Percentiles rank a stretch among this genome's conserved stretches.
These are phyloP conservation scores for Neurospora terricola DNA, from an alignment of 495 filamentous ascomycete genomes.

Conservation along the genomic window DNA sequence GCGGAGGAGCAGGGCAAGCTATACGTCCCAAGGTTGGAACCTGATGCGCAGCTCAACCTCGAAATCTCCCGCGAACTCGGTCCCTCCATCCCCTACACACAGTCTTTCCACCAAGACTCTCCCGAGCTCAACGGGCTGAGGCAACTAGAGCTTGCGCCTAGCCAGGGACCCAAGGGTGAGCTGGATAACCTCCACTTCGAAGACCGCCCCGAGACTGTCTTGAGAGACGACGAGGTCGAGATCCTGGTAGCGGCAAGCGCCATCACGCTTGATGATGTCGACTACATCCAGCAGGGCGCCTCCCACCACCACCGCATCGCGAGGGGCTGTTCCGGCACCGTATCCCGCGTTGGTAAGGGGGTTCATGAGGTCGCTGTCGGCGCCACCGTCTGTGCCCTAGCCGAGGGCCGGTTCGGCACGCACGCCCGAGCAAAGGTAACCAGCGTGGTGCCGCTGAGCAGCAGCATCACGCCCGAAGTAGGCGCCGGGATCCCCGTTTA, in stretches of 20 bases:
- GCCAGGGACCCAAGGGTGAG: conserved; percentile 1
- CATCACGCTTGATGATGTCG: conserved; percentile 25
- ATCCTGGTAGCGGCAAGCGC: conserved; percentile 26
- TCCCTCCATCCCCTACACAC: conserved; percentile 22
- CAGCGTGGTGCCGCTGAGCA: conserved; percentile 29
- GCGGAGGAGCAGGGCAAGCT: conserved; percentile 26
- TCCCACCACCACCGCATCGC: conserved; percentile 8
- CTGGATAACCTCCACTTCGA: conserved; percentile 21
- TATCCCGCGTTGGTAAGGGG: conserved; percentile 28
- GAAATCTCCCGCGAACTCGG: conserved; percentile 24
- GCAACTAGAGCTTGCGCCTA: conserved; percentile 11
- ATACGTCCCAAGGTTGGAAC: conserved; percentile 27
- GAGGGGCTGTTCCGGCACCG: conserved; percentile 30
- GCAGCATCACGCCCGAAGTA: conserved; percentile 32
- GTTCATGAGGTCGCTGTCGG: conserved; percentile 29
- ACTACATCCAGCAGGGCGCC: conserved; percentile 21
- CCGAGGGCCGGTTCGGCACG: conserved; percentile 17
- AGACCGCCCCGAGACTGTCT: conserved; percentile 9
- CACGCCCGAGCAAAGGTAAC: conserved; percentile 11
- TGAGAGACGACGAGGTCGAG: conserved; percentile 31
- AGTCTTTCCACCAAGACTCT: conserved; percentile 17
- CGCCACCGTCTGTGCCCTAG: conserved; percentile 28
- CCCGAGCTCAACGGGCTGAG: conserved; percentile 9
- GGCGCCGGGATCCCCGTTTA: conserved; percentile 43
- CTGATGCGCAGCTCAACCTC: conserved; percentile 29